Conservation (phyloP, 2,329 filamentous ascomycete genomes). For the Periconia sp. region DNA sequence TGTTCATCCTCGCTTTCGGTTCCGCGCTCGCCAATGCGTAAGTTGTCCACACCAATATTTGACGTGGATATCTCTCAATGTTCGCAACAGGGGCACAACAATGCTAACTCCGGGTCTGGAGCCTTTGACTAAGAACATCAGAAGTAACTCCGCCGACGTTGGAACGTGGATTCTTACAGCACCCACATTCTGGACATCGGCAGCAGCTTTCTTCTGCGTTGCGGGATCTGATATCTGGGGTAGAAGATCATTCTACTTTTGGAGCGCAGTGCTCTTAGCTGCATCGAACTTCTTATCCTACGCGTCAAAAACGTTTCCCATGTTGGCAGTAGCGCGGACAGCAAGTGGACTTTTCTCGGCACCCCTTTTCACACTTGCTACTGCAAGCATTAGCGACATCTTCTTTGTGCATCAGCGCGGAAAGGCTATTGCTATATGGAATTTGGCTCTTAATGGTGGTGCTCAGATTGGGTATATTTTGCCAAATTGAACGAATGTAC, state of each 20-base stretch:
- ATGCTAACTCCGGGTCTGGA: slow-evolving; percentile 16
- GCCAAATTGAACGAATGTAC: neutral
- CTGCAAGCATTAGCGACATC: slow-evolving; percentile 14
- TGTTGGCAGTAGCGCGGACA: slow-evolving; percentile 11
- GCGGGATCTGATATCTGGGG: slow-evolving; percentile 15
- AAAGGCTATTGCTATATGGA: slow-evolving; percentile 15
- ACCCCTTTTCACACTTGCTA: slow-evolving; percentile 13
- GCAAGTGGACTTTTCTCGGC: slow-evolving; percentile 13
- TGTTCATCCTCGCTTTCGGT: slow-evolving; percentile 13
- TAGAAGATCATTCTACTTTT: slow-evolving; percentile 11
- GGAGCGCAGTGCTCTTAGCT: slow-evolving; percentile 12
- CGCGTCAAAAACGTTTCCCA: slow-evolving; percentile 10
- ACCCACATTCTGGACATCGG: slow-evolving; percentile 16
- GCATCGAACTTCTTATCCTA: slow-evolving; percentile 9
- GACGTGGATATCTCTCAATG: neutral
- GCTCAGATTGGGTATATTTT: slow-evolving; percentile 13
- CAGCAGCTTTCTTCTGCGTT: slow-evolving; percentile 12
- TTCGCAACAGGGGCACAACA: slow-evolving; percentile 5
- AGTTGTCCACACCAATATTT: neutral
- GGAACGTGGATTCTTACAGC: slow-evolving; percentile 15
- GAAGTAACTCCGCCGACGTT: slow-evolving; percentile 13
- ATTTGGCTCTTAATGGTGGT: slow-evolving; percentile 13
- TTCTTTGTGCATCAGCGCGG: slow-evolving; percentile 17
- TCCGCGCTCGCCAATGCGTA: slow-evolving; percentile 17
- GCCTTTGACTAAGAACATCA: slow-evolving; percentile 7